Evolutionary conservation across 768 basidiomycete species (phyloP), one percentile per base, ranked within the genome.

Genomic region (Termitomyces sp.): DNA sequence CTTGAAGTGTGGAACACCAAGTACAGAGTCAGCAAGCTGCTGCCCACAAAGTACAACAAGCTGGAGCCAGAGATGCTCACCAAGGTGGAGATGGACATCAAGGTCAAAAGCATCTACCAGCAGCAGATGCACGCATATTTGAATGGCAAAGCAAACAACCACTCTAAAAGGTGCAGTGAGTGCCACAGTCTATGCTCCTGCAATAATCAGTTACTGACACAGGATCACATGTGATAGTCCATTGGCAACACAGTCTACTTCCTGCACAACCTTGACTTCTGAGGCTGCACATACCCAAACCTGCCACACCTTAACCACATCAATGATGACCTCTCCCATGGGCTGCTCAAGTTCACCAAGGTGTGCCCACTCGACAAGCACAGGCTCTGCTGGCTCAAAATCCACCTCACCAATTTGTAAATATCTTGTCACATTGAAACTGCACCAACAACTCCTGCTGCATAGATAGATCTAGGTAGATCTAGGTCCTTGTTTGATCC

Each of bases 231-330:
- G 18, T 7, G 10, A 7, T 31, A 92, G 87, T 97, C 95, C 80
- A 76, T 95, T 51, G 84, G 85, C 55, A 96, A 97, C 63, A 84
- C 76, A 0, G 86, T 98, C 69, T 98, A 93, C 73, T 78, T 95
- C 51, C 95, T 95, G 0, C 96, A 98, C 71, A 98, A 97, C 70
- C 77, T 98, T 65, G 97, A 99, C 72, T 99, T 98, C 80, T 86
- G 96, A 59, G 97, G 97, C 8, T 87, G 96, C 53, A 94, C 96
- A 0, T 99, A 99, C 68, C 96, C 97, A 10, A 87, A 97, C 44
- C 95, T 96, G 1, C 94, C 95, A 4, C 93, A 98, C 75, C 78
- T 99, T 54, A 94, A 87, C 65, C 96, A 98, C 64, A 90, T 98
- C 55, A 95, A 95, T 9, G 93, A 99, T 69, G 96, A 99, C 70